Percentiles rank a stretch among this genome's conserved stretches.
Evolutionary conservation across 2,329 filamentous ascomycete genomes (phyloP).

Genomic region (Fusarium temperatum): DNA sequence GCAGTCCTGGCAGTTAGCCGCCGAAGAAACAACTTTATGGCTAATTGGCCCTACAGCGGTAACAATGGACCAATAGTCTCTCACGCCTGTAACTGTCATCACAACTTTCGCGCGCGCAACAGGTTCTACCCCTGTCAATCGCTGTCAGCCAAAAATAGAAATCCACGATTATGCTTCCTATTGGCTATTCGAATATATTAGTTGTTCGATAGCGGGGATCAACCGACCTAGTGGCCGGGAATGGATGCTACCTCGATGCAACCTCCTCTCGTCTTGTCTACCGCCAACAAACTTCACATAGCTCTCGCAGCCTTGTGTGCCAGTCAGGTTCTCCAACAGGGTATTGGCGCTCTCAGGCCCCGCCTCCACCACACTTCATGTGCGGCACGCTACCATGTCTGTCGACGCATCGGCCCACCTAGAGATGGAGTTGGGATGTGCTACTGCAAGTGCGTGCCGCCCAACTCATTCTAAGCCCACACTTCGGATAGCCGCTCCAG

Average conservation of each 20-base stretch:
- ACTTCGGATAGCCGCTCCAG: slow-evolving; percentile 41
- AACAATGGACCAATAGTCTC: slow-evolving; percentile 40
- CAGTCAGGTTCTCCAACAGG: slow-evolving; percentile 35
- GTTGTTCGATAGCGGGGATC: slow-evolving; percentile 37
- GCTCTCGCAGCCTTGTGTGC: slow-evolving; percentile 29
- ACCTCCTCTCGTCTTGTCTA: slow-evolving; percentile 32
- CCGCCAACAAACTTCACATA: slow-evolving; percentile 32
- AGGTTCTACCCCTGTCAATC: slow-evolving; percentile 32
- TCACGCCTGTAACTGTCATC: slow-evolving; percentile 28
- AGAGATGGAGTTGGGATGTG: slow-evolving; percentile 28
- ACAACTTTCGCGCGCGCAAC: slow-evolving; percentile 53
- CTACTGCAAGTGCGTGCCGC: slow-evolving; percentile 41
- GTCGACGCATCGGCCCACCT: slow-evolving; percentile 39
- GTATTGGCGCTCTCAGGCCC: slow-evolving; percentile 29
- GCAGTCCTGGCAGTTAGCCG: slow-evolving; percentile 36
- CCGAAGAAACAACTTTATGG: slow-evolving; percentile 27
- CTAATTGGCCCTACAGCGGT: slow-evolving; percentile 34
- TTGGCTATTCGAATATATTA: slow-evolving; percentile 43
- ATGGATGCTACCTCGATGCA: slow-evolving; percentile 35
- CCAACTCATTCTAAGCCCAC: slow-evolving; percentile 17
- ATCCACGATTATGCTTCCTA: slow-evolving; percentile 34
- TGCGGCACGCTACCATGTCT: slow-evolving; percentile 26
- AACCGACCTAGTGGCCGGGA: slow-evolving; percentile 32
- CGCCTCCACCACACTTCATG: slow-evolving; percentile 20
- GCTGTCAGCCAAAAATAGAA: slow-evolving; percentile 51